A percentile compares a stretch with the other conserved stretches of the same genome.
Evolutionary conservation across 768 basidiomycete genomes (phyloP).

Genomic region (Rhizopogon vinicolor): DNA sequence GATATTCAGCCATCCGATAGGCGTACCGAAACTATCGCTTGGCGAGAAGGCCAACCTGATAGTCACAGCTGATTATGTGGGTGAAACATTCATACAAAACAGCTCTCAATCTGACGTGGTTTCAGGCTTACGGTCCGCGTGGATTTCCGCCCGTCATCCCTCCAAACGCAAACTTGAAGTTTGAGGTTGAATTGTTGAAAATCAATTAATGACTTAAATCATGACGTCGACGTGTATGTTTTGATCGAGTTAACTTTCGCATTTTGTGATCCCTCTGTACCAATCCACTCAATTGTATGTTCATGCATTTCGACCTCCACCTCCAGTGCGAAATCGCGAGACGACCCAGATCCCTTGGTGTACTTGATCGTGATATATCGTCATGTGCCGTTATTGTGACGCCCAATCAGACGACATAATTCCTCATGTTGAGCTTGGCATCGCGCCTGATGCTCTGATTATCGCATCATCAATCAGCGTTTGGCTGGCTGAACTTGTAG

Average conservation of each 20-base stretch:
- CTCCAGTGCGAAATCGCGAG: background rate
- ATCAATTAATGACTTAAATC: conserved; percentile 42
- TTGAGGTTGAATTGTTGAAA: conserved; percentile 79
- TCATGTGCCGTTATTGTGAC: too few relatives aligned
- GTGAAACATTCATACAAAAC: conserved; percentile 22
- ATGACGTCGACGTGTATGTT: conserved; percentile 14
- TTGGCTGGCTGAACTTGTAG: background rate
- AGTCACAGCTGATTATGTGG: conserved; percentile 73
- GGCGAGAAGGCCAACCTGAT: conserved; percentile 69
- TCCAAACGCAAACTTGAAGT: conserved; percentile 65
- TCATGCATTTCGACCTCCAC: conserved; percentile 1
- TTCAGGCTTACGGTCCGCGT: conserved; percentile 64
- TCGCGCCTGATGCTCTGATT: conserved; percentile 5
- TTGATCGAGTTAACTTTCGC: conserved; percentile 7
- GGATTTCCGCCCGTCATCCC: conserved; percentile 83
- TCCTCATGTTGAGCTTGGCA: background rate
- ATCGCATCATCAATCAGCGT: conserved; percentile 5
- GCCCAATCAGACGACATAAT: background rate
- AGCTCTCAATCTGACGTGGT: conserved; percentile 3
- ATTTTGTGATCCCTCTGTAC: conserved; percentile 17
- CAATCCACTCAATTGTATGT: conserved; percentile 19
- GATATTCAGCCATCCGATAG: conserved; percentile 36
- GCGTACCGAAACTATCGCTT: conserved; percentile 70
- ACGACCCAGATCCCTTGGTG: background rate
- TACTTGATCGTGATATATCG: background rate